phyloP scores from a whole-genome alignment of 495 filamentous ascomycete species.

The Penicillium angulare region DNA sequence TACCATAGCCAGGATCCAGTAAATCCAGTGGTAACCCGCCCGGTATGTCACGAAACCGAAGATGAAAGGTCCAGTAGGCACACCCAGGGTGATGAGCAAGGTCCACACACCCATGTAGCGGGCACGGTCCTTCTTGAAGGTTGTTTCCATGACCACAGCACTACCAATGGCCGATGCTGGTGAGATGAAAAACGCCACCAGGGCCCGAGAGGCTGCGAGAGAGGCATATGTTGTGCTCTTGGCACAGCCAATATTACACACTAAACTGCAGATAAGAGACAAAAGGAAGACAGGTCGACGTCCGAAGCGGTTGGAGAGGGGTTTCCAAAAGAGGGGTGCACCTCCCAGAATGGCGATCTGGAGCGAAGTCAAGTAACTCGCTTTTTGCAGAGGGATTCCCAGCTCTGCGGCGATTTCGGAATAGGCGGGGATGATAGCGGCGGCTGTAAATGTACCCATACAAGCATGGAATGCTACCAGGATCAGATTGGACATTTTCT shows the following conservation, averaged over 20 bases:
- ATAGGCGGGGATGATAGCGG: conserved; percentile 53
- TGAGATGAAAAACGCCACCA: conserved; percentile 52
- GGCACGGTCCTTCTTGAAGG: conserved; percentile 49
- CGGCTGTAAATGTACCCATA: conserved; percentile 57
- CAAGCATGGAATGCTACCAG: conserved; percentile 55
- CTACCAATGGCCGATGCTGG: conserved; percentile 53
- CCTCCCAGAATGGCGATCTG: conserved; percentile 34
- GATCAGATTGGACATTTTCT: conserved; percentile 55
- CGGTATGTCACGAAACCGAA: conserved; percentile 48
- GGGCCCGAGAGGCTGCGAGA: conserved; percentile 44
- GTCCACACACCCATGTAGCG: conserved; percentile 56
- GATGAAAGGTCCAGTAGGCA: conserved; percentile 45
- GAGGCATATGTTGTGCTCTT: conserved; percentile 40
- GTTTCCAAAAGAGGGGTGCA: conserved; percentile 53
- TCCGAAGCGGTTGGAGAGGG: conserved; percentile 54
- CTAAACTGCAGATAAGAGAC: conserved; percentile 42
- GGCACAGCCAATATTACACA: conserved; percentile 50
- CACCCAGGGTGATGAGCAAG: conserved; percentile 49
- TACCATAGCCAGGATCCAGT: conserved; percentile 46
- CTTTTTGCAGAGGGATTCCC: conserved; percentile 35
- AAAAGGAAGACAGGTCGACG: conserved; percentile 52
- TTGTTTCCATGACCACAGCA: conserved; percentile 51
- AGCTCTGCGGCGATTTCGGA: conserved; percentile 42
- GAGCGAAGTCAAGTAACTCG: conserved; percentile 50
- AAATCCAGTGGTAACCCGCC: conserved; percentile 42